Conservation (phyloP, 2,329 filamentous ascomycete genomes). For the Fusarium praegraminearum region DNA sequence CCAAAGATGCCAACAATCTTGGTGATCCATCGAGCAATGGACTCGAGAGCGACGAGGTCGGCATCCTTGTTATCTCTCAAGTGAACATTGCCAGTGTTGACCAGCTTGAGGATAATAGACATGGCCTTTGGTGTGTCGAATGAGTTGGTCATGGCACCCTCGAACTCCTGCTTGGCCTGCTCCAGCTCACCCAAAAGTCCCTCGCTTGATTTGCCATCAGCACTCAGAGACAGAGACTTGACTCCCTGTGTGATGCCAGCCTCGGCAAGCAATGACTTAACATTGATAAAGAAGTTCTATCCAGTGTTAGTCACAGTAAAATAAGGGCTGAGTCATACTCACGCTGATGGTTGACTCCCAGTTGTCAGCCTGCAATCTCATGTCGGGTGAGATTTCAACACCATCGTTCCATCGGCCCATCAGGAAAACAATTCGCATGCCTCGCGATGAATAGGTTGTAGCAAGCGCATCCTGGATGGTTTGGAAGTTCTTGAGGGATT, state of each 20-base stretch:
- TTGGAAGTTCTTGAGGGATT: slow-evolving; percentile 94
- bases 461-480: slow-evolving; percentile 87
- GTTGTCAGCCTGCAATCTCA: slow-evolving; percentile 77
- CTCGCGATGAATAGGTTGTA: slow-evolving; percentile 78
- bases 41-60: slow-evolving; percentile 62
- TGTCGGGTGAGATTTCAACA: slow-evolving; percentile 88
- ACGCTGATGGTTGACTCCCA: slow-evolving; percentile 85
- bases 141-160: slow-evolving; percentile 78
- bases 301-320: slow-evolving; percentile 30
- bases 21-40: slow-evolving; percentile 82
- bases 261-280: slow-evolving; percentile 66
- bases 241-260: slow-evolving; percentile 53
- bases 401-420: slow-evolving; percentile 91
- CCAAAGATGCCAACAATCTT: slow-evolving; percentile 87
- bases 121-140: slow-evolving; percentile 88
- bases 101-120: slow-evolving; percentile 80
- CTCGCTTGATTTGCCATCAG: slow-evolving; percentile 48
- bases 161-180: slow-evolving; percentile 66
- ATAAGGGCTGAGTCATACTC: slow-evolving; percentile 44
- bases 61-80: slow-evolving; percentile 61
- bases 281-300: slow-evolving; percentile 70
- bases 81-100: slow-evolving; percentile 79
- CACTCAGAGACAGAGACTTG: slow-evolving; percentile 55
- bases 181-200: slow-evolving; percentile 59
- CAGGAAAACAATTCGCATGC: slow-evolving; percentile 86